Evolutionary conservation across 768 basidiomycete genomes (phyloP).

Genomic region (Podaxis sp.): DNA sequence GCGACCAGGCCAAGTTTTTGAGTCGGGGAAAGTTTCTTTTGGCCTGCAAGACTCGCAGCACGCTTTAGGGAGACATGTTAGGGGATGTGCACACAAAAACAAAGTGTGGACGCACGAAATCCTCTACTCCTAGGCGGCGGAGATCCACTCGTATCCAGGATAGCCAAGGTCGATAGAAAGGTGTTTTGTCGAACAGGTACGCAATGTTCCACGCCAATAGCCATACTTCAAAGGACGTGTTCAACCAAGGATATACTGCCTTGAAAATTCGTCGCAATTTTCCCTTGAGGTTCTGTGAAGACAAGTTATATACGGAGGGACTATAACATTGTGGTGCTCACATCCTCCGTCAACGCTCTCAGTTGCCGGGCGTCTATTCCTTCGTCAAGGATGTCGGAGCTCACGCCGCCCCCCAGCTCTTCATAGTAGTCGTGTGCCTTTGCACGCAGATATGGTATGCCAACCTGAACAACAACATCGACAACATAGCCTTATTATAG

Average conservation of each 20-base stretch:
- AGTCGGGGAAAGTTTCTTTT: constrained; percentile 27
- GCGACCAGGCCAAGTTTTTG: constrained; percentile 36
- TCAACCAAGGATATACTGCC: constrained; percentile 77
- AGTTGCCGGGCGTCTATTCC: constrained; percentile 41
- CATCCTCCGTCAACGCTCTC: constrained; percentile 51
- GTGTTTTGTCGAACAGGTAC: constrained; percentile 86
- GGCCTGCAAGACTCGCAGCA: constrained; percentile 32
- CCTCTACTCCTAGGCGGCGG: constrained; percentile 74
- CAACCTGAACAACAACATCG: constrained; percentile 52
- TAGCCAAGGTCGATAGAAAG: constrained; percentile 91
- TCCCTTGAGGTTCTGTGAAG: constrained; percentile 48
- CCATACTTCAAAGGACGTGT: constrained; percentile 77
- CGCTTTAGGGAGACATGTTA: constrained; percentile 31
- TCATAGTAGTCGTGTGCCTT: constrained; percentile 92
- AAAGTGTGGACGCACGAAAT: constrained; percentile 55
- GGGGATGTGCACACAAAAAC: neutral
- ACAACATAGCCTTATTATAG: neutral
- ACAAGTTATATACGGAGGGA: neutral
- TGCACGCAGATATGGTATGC: constrained; percentile 84
- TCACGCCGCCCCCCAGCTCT: constrained; percentile 78
- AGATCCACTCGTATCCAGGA: constrained; percentile 82
- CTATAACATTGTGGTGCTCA: constrained; percentile 24
- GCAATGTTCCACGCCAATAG: constrained; percentile 80
- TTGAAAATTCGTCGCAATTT: constrained; percentile 66
- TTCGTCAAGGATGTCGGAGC: constrained; percentile 63